A percentile compares a stretch with the other conserved stretches of the same genome.
phyloP scores from a whole-genome alignment of 2,329 filamentous ascomycete genomes.

The Aspergillus sp. region DNA sequence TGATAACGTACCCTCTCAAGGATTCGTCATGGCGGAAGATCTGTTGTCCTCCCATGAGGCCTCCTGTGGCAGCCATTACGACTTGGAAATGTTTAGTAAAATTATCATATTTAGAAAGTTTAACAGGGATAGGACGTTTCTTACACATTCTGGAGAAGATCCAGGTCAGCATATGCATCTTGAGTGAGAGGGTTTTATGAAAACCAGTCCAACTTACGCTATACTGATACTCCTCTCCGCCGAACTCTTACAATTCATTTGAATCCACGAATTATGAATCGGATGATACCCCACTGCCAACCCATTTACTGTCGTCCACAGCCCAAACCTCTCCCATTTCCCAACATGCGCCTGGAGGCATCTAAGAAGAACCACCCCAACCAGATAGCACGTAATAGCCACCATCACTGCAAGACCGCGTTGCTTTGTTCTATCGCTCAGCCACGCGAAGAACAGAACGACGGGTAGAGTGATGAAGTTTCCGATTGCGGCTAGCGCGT shows the following conservation, averaged over 20 bases:
- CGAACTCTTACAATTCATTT: constrained; percentile 45
- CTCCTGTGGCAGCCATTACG: constrained; percentile 47
- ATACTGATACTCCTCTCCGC: constrained; percentile 46
- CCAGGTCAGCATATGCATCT: constrained; percentile 1
- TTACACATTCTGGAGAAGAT: constrained; percentile 31
- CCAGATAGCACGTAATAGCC: constrained; percentile 42
- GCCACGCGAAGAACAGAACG: constrained; percentile 44
- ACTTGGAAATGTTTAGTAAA: constrained; percentile 4
- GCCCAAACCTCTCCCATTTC: constrained; percentile 44
- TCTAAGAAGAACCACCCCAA: constrained; percentile 38
- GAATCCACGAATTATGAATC: constrained; percentile 48
- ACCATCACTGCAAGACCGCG: constrained; percentile 41
- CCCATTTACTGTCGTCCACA: constrained; percentile 48
- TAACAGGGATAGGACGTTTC: not conserved
- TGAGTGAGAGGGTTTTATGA: not conserved
- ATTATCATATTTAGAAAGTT: not conserved
- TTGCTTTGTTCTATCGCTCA: constrained; percentile 43
- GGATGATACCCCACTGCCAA: constrained; percentile 51
- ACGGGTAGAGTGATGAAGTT: constrained; percentile 42
- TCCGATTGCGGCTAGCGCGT: constrained; percentile 39
- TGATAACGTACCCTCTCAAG: constrained; percentile 24
- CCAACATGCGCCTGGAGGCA: constrained; percentile 39
- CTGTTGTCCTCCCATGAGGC: constrained; percentile 47
- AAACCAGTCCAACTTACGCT: constrained; percentile 31
- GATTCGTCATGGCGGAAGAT: constrained; percentile 43